Base-by-base conservation (phyloP, 345 rosid genomes). In the Acer saccharum region DNA sequence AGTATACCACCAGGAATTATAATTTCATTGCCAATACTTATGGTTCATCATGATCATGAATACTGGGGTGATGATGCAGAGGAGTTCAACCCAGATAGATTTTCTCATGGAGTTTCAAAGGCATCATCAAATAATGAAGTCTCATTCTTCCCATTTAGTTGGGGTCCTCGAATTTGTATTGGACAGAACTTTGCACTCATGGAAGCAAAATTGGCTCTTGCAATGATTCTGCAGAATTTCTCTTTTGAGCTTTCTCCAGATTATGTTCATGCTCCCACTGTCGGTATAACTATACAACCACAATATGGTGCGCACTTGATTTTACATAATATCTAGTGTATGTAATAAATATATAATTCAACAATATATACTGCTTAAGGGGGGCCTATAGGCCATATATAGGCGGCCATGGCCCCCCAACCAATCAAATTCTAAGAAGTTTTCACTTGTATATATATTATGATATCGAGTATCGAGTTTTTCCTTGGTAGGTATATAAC, bases 21-120 rank as follows among this genome's bases (percentile, higher is more conserved):
- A 17, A 11, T 78, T 21, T 18, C 0, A 13, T 6, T 88, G 32
- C 87, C 87, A 7, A 10, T 70, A 0, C 12, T 87, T 5, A 18
- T 77, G 2, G 27, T 86, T 20, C 89, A 88, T 48, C 84, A 76
- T 0, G 88, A 86, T 44, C 61, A 54, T 2, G 48, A 74, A 14
- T 32, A 69, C 16, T 87, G 86, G 87, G 86, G 88, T 1, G 71
- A 84, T 0, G 88, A 84, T 72, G 88, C 81, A 27, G 25, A 32
- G 12, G 79, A 81, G 35, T 84, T 87, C 62, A 84, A 67, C 6
- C 85, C 86, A 0, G 79, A 84, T 14, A 79, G 89, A 27, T 87
- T 87, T 54, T n/a, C 77, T 0, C 83, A 81, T 32, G 89, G 89
- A 62, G 7, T 84, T 72, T 81, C 85, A 0, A 87, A 84, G 46